Conservation (phyloP, 495 filamentous ascomycete species). For the Neurospora hispaniola region DNA sequence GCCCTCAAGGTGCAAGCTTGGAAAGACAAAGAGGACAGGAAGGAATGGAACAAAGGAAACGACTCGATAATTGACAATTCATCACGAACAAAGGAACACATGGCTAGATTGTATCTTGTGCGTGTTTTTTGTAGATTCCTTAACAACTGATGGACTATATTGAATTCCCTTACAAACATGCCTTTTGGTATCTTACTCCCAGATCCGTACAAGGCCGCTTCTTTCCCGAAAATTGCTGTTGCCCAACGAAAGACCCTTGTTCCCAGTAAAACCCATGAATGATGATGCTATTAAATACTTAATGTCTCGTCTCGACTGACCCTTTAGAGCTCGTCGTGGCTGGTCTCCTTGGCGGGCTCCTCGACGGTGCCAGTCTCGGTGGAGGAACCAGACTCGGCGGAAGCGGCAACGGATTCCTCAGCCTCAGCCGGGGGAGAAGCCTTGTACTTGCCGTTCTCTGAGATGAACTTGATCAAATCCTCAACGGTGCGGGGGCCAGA, state of each 20-base stretch:
- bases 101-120: background rate
- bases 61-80: background rate
- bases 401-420: conserved; percentile 44
- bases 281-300: background rate
- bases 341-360: conserved; percentile 33
- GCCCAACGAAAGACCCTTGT: background rate
- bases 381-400: conserved; percentile 37
- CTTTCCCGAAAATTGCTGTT: conserved; percentile 5
- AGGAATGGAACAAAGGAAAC: background rate
- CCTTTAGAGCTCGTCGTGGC: conserved; percentile 58
- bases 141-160: background rate
- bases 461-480: conserved; percentile 87
- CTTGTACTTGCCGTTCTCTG: conserved; percentile 88
- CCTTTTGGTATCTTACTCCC: conserved; percentile 23
- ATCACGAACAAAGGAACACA: background rate
- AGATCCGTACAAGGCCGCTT: conserved; percentile 5
- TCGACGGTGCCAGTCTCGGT: conserved; percentile 10
- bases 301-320: background rate
- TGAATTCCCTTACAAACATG: conserved; percentile 1
- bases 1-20: background rate
- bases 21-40: background rate
- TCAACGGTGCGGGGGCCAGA: conserved; percentile 81
- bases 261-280: background rate
- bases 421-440: conserved; percentile 44
- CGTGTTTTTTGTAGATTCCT: background rate